phyloP scores from a whole-genome alignment of 768 basidiomycete species.

The Boletus edulis region DNA sequence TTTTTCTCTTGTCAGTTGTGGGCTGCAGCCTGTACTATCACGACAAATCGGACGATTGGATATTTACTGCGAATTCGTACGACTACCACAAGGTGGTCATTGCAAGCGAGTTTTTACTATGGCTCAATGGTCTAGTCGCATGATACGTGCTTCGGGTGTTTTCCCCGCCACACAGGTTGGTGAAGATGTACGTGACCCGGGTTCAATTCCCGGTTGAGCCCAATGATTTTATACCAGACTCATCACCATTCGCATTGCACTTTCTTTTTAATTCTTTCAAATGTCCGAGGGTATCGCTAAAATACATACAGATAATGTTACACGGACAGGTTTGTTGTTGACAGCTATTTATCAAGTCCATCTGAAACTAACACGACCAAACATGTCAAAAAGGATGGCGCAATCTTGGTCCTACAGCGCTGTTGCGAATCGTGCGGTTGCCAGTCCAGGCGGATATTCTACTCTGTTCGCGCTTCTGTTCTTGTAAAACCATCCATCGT shows the following conservation, averaged over 20 bases:
- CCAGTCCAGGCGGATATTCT: neutral
- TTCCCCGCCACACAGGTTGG: slow-evolving; percentile 18
- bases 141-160: slow-evolving; percentile 36
- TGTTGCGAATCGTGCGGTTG: slow-evolving; percentile 9
- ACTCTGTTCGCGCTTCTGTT: slow-evolving; percentile 15
- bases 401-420: slow-evolving; percentile 27
- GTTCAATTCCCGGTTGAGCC: slow-evolving; percentile 34
- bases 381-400: slow-evolving; percentile 1
- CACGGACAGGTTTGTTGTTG: slow-evolving; percentile 1
- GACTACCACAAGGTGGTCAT: too few relatives aligned
- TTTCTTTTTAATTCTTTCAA: too few relatives aligned
- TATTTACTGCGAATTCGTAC: too few relatives aligned
- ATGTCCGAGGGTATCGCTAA: neutral
- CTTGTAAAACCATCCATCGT: slow-evolving; percentile 24
- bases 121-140: slow-evolving; percentile 37
- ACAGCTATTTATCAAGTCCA: slow-evolving; percentile 15
- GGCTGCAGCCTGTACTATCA: neutral
- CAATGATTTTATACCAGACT: slow-evolving; percentile 6
- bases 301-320: neutral
- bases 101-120: neutral
- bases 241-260: too few relatives aligned
- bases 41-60: neutral
- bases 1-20: neutral
- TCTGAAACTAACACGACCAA: slow-evolving; percentile 12
- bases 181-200: slow-evolving; percentile 37